Evolutionary conservation across 1,284 basidiomycete species (phyloP), one percentile per base, ranked within the genome.

Genomic region (Neotropicomus parvogracilis): DNA sequence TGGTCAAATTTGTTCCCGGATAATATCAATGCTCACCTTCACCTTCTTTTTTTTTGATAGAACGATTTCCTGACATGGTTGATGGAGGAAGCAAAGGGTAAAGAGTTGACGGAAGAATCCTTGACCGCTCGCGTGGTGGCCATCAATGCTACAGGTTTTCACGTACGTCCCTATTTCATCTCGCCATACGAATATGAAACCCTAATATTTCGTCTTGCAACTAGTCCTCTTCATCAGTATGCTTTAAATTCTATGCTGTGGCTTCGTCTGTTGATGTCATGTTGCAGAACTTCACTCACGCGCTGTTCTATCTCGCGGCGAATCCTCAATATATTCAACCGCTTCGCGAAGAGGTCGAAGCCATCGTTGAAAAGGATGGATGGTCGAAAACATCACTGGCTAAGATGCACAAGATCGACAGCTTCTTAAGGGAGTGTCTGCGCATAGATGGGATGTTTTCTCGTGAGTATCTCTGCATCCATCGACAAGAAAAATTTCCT

Each of bases 51-150:
- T 11, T 14, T n/a, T 26, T 13, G 5, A 20, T 48, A 74, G 69
- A 68, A 71, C 48, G 72, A 73, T 47, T 47, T 71, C 40, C 48
- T 80, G 14, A 65, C 62, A 38, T 79, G 75, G 76, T 48, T 77
- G n/a, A 63, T 77, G 38, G 70, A 75, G 2, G 56, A 75, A 2
- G 56, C 13, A n/a, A n/a, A 65, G 6, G 63, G 61, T 9, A 53
- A 64, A 6, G 63, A 72, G 38, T 62, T 56, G 27, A 40, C 59
- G 0, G 44, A 65, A 1, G 51, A 59, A 20, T 61, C 60, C 10
- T 49, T 78, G 19, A 64, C 66, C 1, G 52, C 52, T 12, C 62
- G 65, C 16, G 32, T 75, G 10, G 51, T 75, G 6, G n/a, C 52
- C 2, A 19, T 72, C 35, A 73, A 72, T 46, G 72, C 75, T 32